Evolutionary conservation across 2,329 filamentous ascomycete genomes (phyloP).

Genomic region (Exophiala alcalophila): DNA sequence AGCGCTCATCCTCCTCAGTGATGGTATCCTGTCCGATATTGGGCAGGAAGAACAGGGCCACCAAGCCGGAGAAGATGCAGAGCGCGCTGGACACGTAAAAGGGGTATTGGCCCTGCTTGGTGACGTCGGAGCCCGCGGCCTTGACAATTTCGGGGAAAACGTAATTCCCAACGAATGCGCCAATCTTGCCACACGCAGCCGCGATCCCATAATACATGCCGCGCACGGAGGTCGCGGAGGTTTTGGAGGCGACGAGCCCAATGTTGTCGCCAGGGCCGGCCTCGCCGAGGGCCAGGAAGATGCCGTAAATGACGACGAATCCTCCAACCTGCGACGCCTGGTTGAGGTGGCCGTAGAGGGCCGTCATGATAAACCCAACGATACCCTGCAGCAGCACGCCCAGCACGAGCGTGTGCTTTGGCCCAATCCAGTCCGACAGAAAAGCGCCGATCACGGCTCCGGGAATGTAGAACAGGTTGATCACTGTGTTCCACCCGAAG

Average conservation of each 20-base stretch:
- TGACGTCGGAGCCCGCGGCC: conserved; percentile 53
- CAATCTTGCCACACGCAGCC: conserved; percentile 48
- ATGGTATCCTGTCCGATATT: conserved; percentile 77
- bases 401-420: conserved; percentile 67
- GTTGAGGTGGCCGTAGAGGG: conserved; percentile 67
- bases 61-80: conserved; percentile 68
- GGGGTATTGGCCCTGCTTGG: conserved; percentile 72
- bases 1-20: conserved; percentile 69
- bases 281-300: conserved; percentile 76
- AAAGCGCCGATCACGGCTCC: conserved; percentile 76
- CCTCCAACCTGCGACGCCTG: conserved; percentile 64
- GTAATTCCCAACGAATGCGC: conserved; percentile 80
- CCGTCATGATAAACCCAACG: conserved; percentile 86
- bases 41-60: conserved; percentile 68
- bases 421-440: conserved; percentile 73
- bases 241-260: conserved; percentile 80
- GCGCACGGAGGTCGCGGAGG: conserved; percentile 78
- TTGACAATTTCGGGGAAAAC: conserved; percentile 68
- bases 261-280: conserved; percentile 90
- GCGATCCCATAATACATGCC: conserved; percentile 65
- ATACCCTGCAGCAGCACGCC: conserved; percentile 71
- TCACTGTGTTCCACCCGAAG: conserved; percentile 84
- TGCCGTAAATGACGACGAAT: conserved; percentile 75
- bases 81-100: conserved; percentile 81
- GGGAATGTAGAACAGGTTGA: conserved; percentile 86